These are phyloP conservation scores for Pleurotus cornucopiae DNA, from an alignment of 768 basidiomycete species.

Conservation along the genomic window DNA sequence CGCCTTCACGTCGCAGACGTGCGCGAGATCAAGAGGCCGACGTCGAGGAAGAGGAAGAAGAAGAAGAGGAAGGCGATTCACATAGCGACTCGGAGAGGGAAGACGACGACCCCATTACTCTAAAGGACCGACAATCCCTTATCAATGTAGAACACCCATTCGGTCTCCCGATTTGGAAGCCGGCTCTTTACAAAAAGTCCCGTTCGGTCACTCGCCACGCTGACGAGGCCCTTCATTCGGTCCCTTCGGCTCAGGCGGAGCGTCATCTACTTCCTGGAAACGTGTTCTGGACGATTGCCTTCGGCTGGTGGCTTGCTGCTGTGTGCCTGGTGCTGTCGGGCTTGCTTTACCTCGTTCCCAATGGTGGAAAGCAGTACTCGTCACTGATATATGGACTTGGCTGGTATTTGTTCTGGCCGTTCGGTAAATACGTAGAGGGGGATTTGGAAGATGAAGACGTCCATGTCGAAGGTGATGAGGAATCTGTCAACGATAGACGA, in stretches of 20 bases:
- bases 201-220: conserved; percentile 95
- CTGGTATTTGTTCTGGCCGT: conserved; percentile 98
- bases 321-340: conserved; percentile 64
- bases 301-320: conserved; percentile 92
- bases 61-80: conserved; percentile 37
- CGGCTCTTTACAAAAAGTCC: conserved; percentile 96
- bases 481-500: conserved; percentile 23
- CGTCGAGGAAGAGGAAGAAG: conserved; percentile 27
- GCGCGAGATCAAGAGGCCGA: conserved; percentile 34
- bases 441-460: conserved; percentile 43
- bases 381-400: conserved; percentile 87
- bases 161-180: conserved; percentile 99
- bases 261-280: conserved; percentile 93
- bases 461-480: conserved; percentile 30
- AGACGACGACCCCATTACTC: conserved; percentile 85
- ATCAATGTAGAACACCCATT: conserved; percentile 99
- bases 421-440: conserved; percentile 97
- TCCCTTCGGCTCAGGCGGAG: conserved; percentile 91
- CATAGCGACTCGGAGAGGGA: conserved; percentile 27
- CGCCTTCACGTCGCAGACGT: conserved; percentile 14
- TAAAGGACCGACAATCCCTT: conserved; percentile 94
- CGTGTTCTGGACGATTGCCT: conserved; percentile 83
- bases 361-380: conserved; percentile 81
- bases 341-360: conserved; percentile 68
- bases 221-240: conserved; percentile 87